Percentiles rank a stretch among this genome's conserved stretches.
phyloP scores from a whole-genome alignment of 2,329 filamentous ascomycete species.

The Hypoxylon sp. region DNA sequence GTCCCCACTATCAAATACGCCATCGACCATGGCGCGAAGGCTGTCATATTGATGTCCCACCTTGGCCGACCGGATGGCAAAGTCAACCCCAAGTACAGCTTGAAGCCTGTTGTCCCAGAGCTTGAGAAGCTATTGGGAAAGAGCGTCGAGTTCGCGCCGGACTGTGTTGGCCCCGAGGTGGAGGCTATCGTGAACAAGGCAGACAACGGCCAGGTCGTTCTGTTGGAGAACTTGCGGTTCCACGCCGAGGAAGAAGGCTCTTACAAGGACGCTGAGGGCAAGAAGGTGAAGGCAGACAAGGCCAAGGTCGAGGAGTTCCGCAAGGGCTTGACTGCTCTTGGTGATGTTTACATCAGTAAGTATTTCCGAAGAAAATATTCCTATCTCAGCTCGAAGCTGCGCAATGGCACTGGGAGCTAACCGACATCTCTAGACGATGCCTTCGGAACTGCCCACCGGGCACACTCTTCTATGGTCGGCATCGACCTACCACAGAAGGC shows the following conservation, averaged over 20 bases:
- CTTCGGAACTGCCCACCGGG: constrained; percentile 97
- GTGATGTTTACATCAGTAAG: constrained; percentile 96
- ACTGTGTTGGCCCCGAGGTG: constrained; percentile 90
- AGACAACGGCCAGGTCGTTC: constrained; percentile 82
- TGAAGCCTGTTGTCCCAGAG: constrained; percentile 91
- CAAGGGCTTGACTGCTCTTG: constrained; percentile 92
- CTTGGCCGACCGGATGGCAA: constrained; percentile 95
- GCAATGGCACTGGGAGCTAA: constrained; percentile 35
- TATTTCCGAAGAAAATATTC: constrained; percentile 39
- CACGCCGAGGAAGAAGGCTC: constrained; percentile 98
- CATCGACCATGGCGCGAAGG: constrained; percentile 88
- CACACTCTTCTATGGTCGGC: constrained; percentile 99
- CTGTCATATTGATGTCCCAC: constrained; percentile 98
- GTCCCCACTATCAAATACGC: constrained; percentile 96
- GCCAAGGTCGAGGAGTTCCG: constrained; percentile 92
- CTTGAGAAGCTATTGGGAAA: constrained; percentile 90
- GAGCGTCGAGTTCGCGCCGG: constrained; percentile 87
- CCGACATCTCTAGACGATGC: constrained; percentile 79
- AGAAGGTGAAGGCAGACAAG: constrained; percentile 98
- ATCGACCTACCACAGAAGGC: constrained; percentile 96
- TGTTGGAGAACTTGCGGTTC: constrained; percentile 98
- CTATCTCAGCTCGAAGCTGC: neutral
- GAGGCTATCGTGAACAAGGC: constrained; percentile 91
- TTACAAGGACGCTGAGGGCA: constrained; percentile 91
- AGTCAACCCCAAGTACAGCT: constrained; percentile 90